Evolutionary conservation across 768 basidiomycete species (phyloP).

Genomic region (Pleurotus cornucopiae): DNA sequence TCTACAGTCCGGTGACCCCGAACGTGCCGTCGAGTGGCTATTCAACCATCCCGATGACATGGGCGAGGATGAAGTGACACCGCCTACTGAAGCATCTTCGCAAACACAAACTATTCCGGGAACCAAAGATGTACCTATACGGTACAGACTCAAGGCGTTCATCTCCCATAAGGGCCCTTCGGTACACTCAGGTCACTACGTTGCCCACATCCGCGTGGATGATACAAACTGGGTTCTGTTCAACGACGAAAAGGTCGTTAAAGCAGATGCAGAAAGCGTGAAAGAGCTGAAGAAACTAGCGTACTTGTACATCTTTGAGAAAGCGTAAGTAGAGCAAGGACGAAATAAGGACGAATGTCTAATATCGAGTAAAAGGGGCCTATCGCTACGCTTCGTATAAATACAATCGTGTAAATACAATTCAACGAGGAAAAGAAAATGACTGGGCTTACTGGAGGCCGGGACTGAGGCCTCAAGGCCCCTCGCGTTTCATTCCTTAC

Average conservation of each 20-base stretch:
- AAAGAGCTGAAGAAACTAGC: constrained; percentile 77
- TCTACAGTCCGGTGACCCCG: constrained; percentile 61
- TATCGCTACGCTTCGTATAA: no score
- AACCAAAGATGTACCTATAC: constrained; percentile 60
- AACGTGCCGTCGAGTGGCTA: constrained; percentile 93
- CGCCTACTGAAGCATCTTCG: constrained; percentile 19
- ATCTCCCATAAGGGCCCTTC: constrained; percentile 97
- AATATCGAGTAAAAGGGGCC: no score
- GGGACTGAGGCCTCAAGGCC: no score
- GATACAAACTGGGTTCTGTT: constrained; percentile 79
- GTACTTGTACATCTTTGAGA: constrained; percentile 93
- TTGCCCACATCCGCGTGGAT: constrained; percentile 66
- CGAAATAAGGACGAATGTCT: no score
- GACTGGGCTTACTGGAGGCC: no score
- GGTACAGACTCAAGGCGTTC: constrained; percentile 85
- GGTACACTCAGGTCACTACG: constrained; percentile 93
- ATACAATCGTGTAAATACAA: no score
- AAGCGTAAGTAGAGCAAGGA: constrained; percentile 24
- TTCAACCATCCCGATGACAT: constrained; percentile 90
- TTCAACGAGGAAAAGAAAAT: no score
- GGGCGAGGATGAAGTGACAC: constrained; percentile 48
- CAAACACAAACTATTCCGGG: constrained; percentile 33
- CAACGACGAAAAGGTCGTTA: constrained; percentile 95
- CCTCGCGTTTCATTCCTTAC: no score
- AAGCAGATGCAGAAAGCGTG: constrained; percentile 80